These are phyloP conservation scores for Begonia loranthoides DNA, from an alignment of 306 rosid species.

Conservation along the genomic window DNA sequence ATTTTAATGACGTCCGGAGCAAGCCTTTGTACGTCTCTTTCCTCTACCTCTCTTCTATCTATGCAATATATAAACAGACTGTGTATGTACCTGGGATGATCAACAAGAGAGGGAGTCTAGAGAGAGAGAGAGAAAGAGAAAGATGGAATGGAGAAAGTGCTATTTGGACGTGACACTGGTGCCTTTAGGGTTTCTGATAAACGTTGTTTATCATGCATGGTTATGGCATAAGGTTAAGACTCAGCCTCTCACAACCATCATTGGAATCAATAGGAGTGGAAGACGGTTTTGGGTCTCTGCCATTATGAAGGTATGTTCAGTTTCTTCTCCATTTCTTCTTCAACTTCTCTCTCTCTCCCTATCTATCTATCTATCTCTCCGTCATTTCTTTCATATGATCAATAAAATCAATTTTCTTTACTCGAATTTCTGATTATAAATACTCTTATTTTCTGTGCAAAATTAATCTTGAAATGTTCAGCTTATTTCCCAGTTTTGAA, in stretches of 20 bases:
- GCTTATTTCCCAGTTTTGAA: no score
- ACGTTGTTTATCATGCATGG: slow-evolving; percentile 51
- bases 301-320: slow-evolving; percentile 48
- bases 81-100: neutral
- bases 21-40: slow-evolving; percentile 37
- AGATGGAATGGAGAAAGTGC: slow-evolving; percentile 80
- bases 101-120: neutral
- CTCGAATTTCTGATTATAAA: no score
- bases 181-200: slow-evolving; percentile 40
- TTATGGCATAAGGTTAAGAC: slow-evolving; percentile 59
- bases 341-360: neutral
- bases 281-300: slow-evolving; percentile 71
- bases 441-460: no score
- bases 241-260: slow-evolving; percentile 52
- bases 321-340: neutral
- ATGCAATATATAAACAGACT: neutral
- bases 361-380: no score
- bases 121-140: neutral
- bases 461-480: no score
- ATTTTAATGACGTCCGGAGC: slow-evolving; percentile 17
- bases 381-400: neutral
- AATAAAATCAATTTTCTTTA: no score
- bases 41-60: neutral
- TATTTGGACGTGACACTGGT: slow-evolving; percentile 79
- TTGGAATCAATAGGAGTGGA: slow-evolving; percentile 72